These are phyloP conservation scores for Hypoxylon sp. DNA, from an alignment of 2,329 filamentous ascomycete species.

Conservation along the genomic window DNA sequence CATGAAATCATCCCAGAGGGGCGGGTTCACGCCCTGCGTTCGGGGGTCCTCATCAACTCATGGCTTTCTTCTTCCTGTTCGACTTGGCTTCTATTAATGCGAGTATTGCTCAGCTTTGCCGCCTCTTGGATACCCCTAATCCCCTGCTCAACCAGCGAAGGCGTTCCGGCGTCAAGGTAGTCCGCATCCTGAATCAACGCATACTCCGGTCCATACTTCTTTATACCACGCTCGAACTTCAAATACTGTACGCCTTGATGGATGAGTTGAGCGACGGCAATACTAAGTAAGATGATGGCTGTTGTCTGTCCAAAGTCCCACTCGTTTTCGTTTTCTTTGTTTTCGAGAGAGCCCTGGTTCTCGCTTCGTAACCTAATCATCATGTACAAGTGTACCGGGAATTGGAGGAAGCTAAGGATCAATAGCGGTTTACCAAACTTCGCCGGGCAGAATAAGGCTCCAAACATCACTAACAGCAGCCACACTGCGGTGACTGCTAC, in stretches of 20 bases:
- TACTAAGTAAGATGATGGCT: conserved; percentile 41
- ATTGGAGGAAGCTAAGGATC: conserved; percentile 39
- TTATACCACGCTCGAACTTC: conserved; percentile 31
- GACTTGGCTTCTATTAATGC: conserved; percentile 8
- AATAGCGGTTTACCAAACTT: conserved; percentile 36
- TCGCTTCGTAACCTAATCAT: conserved; percentile 41
- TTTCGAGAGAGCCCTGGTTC: conserved; percentile 41
- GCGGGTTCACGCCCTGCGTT: conserved; percentile 4
- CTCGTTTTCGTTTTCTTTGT: conserved; percentile 34
- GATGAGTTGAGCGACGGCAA: conserved; percentile 35
- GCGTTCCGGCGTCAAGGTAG: background rate
- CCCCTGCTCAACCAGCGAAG: conserved; percentile 32
- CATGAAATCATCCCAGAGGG: conserved; percentile 1
- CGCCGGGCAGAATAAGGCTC: conserved; percentile 28
- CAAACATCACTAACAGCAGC: conserved; percentile 37
- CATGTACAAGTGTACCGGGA: conserved; percentile 46
- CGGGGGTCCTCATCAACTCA: conserved; percentile 30
- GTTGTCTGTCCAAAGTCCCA: conserved; percentile 49
- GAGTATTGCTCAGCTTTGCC: conserved; percentile 17
- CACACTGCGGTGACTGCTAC: conserved; percentile 38
- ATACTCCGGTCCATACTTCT: conserved; percentile 35
- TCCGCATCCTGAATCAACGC: conserved; percentile 23
- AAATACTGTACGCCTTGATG: conserved; percentile 24
- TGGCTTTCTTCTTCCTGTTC: conserved; percentile 31
- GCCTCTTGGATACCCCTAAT: conserved; percentile 13